Percentiles rank a stretch among this genome's conserved stretches.
Conservation (phyloP, 2,329 filamentous ascomycete species). For the Trichoderma polysporum region DNA sequence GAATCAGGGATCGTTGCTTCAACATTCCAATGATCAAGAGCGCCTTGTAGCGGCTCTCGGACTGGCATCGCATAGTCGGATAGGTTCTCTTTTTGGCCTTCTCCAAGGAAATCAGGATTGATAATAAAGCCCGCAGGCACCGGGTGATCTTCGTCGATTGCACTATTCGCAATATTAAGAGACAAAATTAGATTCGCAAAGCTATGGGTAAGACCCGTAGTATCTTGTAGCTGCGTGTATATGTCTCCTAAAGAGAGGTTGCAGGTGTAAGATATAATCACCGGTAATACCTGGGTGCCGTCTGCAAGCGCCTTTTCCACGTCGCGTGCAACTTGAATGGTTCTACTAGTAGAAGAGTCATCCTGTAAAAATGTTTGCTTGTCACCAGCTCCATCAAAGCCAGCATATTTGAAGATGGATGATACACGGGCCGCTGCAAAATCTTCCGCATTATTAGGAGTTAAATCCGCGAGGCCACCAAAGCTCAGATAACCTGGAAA, state of each 20-base stretch:
- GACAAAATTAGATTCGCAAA: neutral
- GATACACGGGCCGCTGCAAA: constrained; percentile 7
- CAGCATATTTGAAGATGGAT: neutral
- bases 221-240: neutral
- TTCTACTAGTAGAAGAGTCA: neutral
- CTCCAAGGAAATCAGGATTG: neutral
- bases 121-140: neutral
- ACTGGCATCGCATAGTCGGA: neutral
- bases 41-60: neutral
- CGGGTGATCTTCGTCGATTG: neutral
- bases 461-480: constrained; percentile 6
- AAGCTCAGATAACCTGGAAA: constrained; percentile 13
- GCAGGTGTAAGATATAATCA: neutral
- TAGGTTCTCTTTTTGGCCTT: neutral
- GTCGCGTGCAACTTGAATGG: neutral
- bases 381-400: neutral
- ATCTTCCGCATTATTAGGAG: neutral
- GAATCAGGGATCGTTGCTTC: too few species aligned
- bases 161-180: neutral
- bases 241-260: neutral
- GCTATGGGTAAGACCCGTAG: neutral
- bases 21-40: neutral
- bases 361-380: neutral
- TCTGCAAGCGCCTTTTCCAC: neutral
- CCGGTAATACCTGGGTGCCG: neutral